These are phyloP conservation scores for Teunomyces atbi DNA, from an alignment of 805 yeast species.

Conservation along the genomic window DNA sequence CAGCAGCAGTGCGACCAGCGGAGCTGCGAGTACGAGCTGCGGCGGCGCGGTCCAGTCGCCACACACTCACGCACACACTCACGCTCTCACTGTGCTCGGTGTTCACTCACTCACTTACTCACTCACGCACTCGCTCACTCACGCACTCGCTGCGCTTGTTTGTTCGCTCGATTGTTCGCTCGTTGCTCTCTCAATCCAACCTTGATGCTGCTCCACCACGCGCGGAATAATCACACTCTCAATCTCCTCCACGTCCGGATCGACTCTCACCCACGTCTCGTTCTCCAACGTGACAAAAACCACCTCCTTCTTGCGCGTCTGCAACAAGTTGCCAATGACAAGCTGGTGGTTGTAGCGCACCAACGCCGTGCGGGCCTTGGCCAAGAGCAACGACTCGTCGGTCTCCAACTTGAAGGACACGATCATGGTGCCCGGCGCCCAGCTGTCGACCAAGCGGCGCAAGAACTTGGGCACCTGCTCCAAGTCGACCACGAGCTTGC, in stretches of 20 bases:
- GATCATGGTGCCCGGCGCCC: constrained; percentile 96
- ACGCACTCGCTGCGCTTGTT: too few relatives aligned
- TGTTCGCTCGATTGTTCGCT: too few relatives aligned
- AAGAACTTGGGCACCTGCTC: constrained; percentile 97
- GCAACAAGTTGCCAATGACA: constrained; percentile 90
- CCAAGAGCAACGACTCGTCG: constrained; percentile 64
- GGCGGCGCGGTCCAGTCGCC: too few relatives aligned
- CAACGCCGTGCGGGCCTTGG: constrained; percentile 77
- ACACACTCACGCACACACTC: too few relatives aligned
- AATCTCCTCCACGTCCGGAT: constrained; percentile 52
- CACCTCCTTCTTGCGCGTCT: constrained; percentile 84
- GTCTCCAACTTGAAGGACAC: constrained; percentile 94
- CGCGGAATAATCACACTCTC: constrained; percentile 80
- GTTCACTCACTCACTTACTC: background rate
- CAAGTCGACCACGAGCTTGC: constrained; percentile 76
- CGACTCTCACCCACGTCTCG: constrained; percentile 51
- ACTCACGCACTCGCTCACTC: background rate
- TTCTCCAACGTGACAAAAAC: constrained; percentile 67
- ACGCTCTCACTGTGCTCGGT: too few relatives aligned
- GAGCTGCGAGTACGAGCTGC: too few relatives aligned
- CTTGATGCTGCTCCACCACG: constrained; percentile 60
- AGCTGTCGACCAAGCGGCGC: constrained; percentile 78
- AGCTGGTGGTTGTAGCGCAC: constrained; percentile 86
- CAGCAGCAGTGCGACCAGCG: too few relatives aligned
- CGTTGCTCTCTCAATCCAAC: too few relatives aligned